A percentile compares a stretch with the other conserved stretches of the same genome.
phyloP scores from a whole-genome alignment of 345 rosid genomes.

The Leavenworthia alabamica region DNA sequence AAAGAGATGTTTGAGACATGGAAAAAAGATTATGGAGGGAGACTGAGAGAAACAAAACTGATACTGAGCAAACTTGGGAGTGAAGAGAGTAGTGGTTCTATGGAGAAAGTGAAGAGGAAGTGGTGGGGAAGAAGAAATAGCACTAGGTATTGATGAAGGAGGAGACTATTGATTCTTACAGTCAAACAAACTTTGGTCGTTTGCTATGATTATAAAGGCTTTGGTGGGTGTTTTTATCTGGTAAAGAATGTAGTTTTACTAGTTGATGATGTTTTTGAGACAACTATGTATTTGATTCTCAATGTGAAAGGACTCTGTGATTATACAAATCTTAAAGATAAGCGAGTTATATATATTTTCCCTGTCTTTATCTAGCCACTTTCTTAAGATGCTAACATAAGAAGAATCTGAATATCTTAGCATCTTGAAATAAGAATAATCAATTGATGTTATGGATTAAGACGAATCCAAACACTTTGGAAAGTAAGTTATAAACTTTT shows the following conservation, averaged over 20 bases:
- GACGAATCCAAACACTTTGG: not conserved
- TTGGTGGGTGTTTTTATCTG: not conserved
- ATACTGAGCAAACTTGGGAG: constrained; percentile 76
- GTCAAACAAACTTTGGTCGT: constrained; percentile 29
- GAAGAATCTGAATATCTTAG: too few relatives aligned
- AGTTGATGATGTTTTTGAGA: constrained; percentile 6
- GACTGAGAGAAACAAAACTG: constrained; percentile 82
- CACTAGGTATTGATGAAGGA: constrained; percentile 38
- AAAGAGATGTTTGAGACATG: constrained; percentile 95
- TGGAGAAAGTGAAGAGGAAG: constrained; percentile 68
- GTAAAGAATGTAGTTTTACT: constrained; percentile 18
- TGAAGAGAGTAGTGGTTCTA: constrained; percentile 64
- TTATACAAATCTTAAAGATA: not conserved
- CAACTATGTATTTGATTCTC: not conserved
- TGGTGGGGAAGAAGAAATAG: constrained; percentile 99
- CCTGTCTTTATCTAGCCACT: too few relatives aligned
- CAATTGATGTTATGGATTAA: not conserved
- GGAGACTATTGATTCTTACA: constrained; percentile 17
- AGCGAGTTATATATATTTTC: too few relatives aligned
- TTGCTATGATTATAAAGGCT: constrained; percentile 25
- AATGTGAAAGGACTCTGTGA: constrained; percentile 1
- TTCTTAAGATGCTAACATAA: too few relatives aligned
- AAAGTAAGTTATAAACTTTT: not conserved
- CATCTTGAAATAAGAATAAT: too few relatives aligned
- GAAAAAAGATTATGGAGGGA: constrained; percentile 86